Evolutionary conservation across 495 filamentous ascomycete species (phyloP), one percentile per base, ranked within the genome.

Genomic region (Friedmanniomyces endolithicus): DNA sequence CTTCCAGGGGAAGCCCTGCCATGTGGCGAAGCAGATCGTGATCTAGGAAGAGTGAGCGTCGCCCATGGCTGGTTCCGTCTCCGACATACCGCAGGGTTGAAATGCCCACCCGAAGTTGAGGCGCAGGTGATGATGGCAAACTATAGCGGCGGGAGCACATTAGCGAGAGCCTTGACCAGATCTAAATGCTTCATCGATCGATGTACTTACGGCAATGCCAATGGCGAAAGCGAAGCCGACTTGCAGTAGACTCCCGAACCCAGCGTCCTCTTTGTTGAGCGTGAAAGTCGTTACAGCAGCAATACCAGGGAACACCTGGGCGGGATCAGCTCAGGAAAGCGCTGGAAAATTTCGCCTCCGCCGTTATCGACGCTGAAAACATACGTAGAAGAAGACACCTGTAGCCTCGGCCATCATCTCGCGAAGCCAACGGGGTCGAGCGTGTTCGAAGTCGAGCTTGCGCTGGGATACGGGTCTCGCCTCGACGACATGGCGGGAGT

Each of bases 61-160:
- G n/a, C n/a, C n/a, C n/a, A n/a, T n/a, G n/a, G n/a, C n/a, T n/a
- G n/a, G n/a, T n/a, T n/a, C n/a, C n/a, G n/a, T n/a, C n/a, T n/a
- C n/a, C n/a, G n/a, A n/a, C n/a, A n/a, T n/a, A n/a, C n/a, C 33
- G 73, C 72, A 3, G 43, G 31, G 39, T 25, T 27, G 45, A 56
- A 77, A 56, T 78, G 75, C 9, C 75, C 75, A 55, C 75, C 75
- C 14, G 71, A 74, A 0, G 73, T 75, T 8, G 74, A 61, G 46
- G 69, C 75, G 50, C 73, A 76, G 37, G 70, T 71, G 47, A 77
- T 74, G 63, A 78, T 76, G 31, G 75, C 75, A 56, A 78, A 77
- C 27, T 31, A 31, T 3, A 31, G 27, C 9, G 9, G 9, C 9
- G n/a, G n/a, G 27, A 31, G 27, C 27, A 31, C 27, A 31, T 31